Base-by-base conservation (phyloP, 208 protist genomes). In the Crithidia fasciculata region DNA sequence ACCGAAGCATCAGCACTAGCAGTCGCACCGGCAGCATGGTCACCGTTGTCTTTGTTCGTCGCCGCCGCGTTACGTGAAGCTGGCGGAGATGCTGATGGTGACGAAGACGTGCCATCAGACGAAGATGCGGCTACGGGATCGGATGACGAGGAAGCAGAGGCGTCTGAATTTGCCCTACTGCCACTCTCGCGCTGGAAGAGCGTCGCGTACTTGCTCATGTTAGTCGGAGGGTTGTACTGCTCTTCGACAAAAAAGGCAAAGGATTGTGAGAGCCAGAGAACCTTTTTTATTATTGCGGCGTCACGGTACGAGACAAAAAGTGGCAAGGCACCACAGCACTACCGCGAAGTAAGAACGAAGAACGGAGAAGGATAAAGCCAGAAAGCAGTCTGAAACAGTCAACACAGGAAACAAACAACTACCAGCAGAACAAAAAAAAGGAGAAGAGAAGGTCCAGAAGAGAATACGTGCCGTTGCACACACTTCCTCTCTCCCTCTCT, bases 161-260 rank as follows among this genome's bases (percentile, higher is more conserved):
- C 37, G 12, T 45, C 8, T 12, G 4, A 36, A 37, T 8, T 40
- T 15, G 50, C 4, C 28, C 55, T 19, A 45, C 62, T 49, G 13
- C 19, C 16, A 1, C 37, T 59, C 13, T 61, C n/a, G 37, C 61
- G 55, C 28, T 73, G 47, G 40, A 90, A 78, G 19, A 90, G 40
- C 58, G 73, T 57, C n/a, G 74, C 69, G 71, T 90, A 90, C 75
- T 90, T 90, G 50, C 82, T 84, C 58, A 79, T 77, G 72, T 63
- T 74, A 8, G 36, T 9, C 5, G 28, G 10, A 28, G 28, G 28
- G 28, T 28, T 28, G 28, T 28, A 28, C 36, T 3, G 4, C 47
- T 58, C 36, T 36, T 18, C 36, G 8, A 41, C 36, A 19, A 49
- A 49, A 49, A 49, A 49, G 12, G 12, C 45, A 49, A 49, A 49